Evolutionary conservation across 1,139 yeast species (phyloP), one percentile per base, ranked within the genome.

Genomic region (Schwanniomyces etchellsii): DNA sequence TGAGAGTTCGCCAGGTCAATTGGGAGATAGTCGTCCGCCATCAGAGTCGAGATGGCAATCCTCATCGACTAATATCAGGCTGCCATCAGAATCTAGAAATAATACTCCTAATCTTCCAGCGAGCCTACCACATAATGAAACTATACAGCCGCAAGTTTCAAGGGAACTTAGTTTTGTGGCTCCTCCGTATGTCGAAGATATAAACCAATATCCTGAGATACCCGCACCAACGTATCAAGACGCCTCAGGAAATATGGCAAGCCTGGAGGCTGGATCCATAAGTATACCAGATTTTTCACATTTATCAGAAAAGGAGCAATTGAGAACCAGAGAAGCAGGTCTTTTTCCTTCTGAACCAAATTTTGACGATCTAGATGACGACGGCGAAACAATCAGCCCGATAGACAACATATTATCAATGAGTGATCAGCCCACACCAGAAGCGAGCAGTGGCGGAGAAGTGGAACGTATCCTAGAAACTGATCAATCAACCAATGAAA

Each of bases 261-360:
- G 9, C n/a, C 9, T 7, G n/a, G 9, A 28, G 32, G 16, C 16
- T 13, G 24, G 29, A 26, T n/a, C n/a, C n/a, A 35, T 47, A 6
- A 48, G 56, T 4, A 35, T 48, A 29, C 53, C 58, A 2, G 35
- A 33, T 6, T 42, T 41, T 25, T 37, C 34, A 17, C 44, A 45
- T 16, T 36, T 63, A 26, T 44, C 67, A 1, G 86, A 79, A 35
- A 79, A 80, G 48, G 81, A 77, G 37, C 47, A 66, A 16, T 52
- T 78, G 45, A 59, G 70, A 35, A 58, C 65, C 12, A 66, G 66
- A 35, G 86, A 78, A 45, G 64, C 67, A 20, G 67, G 81, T 10
- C 57, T 80, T 25, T 46, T 78, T 22, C 86, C 88, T 0, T 77
- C 85, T 0, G 77, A 70, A 23, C 84, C 85, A 1, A 67, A 59